A percentile compares a stretch with the other conserved stretches of the same genome.
phyloP scores from a whole-genome alignment of 1,139 yeast genomes.

The Magnusiomyces suaveolens region DNA sequence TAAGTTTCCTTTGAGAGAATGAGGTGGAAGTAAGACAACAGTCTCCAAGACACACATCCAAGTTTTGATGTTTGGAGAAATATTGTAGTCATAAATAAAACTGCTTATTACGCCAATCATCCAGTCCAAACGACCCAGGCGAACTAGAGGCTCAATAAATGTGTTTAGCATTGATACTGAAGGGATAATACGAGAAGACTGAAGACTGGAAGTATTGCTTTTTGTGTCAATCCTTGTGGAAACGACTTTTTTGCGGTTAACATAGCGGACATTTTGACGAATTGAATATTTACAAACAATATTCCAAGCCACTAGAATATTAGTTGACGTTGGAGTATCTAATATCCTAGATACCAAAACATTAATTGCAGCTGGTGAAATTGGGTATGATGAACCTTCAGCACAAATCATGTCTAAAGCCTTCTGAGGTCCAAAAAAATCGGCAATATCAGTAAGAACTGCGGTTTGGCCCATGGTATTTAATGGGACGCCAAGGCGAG shows the following conservation, averaged over 20 bases:
- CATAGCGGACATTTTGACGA: slow-evolving; percentile 1
- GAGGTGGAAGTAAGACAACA: slow-evolving; percentile 15
- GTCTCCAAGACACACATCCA: slow-evolving; percentile 21
- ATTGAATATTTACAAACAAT: slow-evolving; percentile 8
- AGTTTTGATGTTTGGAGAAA: slow-evolving; percentile 17
- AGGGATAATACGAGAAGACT: slow-evolving; percentile 16
- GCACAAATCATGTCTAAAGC: slow-evolving; percentile 18
- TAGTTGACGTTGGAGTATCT: slow-evolving; percentile 10
- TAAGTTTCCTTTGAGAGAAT: slow-evolving; percentile 14
- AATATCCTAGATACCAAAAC: slow-evolving; percentile 15
- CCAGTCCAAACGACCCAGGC: slow-evolving; percentile 22
- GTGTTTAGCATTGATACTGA: slow-evolving; percentile 19
- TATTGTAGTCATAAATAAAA: slow-evolving; percentile 17
- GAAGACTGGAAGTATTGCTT: slow-evolving; percentile 18
- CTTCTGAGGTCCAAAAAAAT: slow-evolving; percentile 19
- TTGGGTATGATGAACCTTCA: slow-evolving; percentile 11
- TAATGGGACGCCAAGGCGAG: slow-evolving; percentile 18
- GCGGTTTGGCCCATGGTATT: slow-evolving; percentile 18
- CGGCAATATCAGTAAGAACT: slow-evolving; percentile 19
- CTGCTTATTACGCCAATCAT: slow-evolving; percentile 20
- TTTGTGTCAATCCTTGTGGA: slow-evolving; percentile 2
- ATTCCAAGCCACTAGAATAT: slow-evolving; percentile 12
- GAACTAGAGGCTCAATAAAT: slow-evolving; percentile 18
- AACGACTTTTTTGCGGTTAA: slow-evolving; percentile 11
- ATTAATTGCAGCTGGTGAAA: slow-evolving; percentile 13